These are phyloP conservation scores for Paramecium sonneborni DNA, from an alignment of 73 alveolate genomes.

Conservation along the genomic window DNA sequence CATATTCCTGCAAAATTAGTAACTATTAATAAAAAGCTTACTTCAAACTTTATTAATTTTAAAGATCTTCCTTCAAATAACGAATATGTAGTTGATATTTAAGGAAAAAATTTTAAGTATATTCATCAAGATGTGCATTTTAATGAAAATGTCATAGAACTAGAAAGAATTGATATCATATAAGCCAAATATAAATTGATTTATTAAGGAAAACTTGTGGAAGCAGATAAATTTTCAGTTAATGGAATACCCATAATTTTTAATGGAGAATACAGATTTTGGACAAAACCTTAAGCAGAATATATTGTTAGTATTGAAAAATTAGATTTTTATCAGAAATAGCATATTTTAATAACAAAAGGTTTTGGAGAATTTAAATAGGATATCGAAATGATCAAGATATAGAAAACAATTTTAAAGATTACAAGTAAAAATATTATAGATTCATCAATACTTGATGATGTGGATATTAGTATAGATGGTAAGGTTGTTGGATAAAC, in stretches of 20 bases:
- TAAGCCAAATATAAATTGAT: neutral
- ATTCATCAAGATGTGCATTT: neutral
- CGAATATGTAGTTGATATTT: neutral
- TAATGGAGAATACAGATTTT: slow-evolving; percentile 32
- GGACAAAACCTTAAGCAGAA: slow-evolving; percentile 22
- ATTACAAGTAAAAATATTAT: slow-evolving; percentile 1
- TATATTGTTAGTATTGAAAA: neutral
- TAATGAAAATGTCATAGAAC: neutral
- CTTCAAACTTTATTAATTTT: neutral
- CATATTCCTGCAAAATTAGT: slow-evolving; percentile 35
- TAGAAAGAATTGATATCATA: neutral
- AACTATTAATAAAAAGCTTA: neutral
- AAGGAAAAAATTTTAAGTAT: slow-evolving; percentile 24
- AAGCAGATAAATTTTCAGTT: neutral
- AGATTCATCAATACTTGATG: neutral
- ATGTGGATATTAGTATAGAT: neutral
- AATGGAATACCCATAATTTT: neutral
- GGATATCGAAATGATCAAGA: neutral
- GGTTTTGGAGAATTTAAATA: neutral
- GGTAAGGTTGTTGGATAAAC: slow-evolving; percentile 8
- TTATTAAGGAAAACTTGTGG: neutral
- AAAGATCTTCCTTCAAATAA: slow-evolving; percentile 24
- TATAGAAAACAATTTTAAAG: neutral
- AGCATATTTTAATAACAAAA: neutral
- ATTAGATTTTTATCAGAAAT: neutral